Evolutionary conservation across 352 stramenopile genomes (phyloP), one percentile per base, ranked within the genome.

Genomic region (Globisporangium camurandrum): DNA sequence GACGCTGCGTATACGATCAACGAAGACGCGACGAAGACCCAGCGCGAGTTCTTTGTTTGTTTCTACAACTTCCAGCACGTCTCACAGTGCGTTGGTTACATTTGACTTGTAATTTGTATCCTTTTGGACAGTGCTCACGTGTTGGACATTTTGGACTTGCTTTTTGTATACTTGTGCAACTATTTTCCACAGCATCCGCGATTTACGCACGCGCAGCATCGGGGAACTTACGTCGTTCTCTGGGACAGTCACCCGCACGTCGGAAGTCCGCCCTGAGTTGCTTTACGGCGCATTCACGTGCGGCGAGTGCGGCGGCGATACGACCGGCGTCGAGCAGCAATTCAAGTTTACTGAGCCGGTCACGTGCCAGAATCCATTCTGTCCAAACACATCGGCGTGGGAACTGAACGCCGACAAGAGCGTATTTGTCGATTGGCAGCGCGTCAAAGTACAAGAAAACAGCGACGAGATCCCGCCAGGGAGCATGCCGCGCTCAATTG

Each of bases 401-500:
- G 81, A 92, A 55, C 71, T 98, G 8, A 79, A 96, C 62, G 78
- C 82, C 0, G 83, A 96, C 43, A 92, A 88, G 49, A 97, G 80
- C 20, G 80, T 96, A 30, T 99, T 99, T 61, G 92, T 98, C 12
- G 97, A 99, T 66, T 99, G 96, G 96, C 97, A 99, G 71, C 88
- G 95, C 27, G 70, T 99, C 31, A 91, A 97, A 38, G 92, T 99
- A 19, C 97, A 99, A 69, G 97, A 99, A 63, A 98, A 98, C 66
- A 93, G 93, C 33, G 91, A 98, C 56, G 95, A 99, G 59, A 98
- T 99, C 54, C 97, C 97, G n/a, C 77, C 97, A 0, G 97, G 97
- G 14, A 94, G 66, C 44, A 98, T 99, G 94, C 97, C 97, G 6
- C 69, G 97, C 10, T 96, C 83, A 1, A 91, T 99, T 46, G 96